Percentiles rank a stretch among this genome's conserved stretches.
Conservation (phyloP, 2,329 filamentous ascomycete species). For the Dichotomopilus funicola region DNA sequence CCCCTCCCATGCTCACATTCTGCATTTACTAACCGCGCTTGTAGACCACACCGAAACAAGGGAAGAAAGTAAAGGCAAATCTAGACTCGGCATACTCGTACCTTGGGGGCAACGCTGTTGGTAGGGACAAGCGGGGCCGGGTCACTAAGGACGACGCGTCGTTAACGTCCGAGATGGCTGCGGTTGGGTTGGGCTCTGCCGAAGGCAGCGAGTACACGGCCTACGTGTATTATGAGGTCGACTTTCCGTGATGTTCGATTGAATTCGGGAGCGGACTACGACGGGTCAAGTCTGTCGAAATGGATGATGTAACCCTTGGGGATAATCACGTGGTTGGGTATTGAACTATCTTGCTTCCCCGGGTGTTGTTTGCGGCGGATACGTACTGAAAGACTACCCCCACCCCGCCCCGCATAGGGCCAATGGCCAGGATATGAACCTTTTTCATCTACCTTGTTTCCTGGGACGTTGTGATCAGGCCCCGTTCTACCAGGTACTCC, state of each 20-base stretch:
- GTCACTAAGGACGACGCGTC: constrained; percentile 83
- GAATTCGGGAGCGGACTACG: not conserved
- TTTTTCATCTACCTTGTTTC: constrained; percentile 18
- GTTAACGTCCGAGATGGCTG: constrained; percentile 75
- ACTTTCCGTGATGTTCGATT: constrained; percentile 47
- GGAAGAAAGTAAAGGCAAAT: constrained; percentile 69
- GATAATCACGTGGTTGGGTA: not conserved
- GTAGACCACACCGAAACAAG: constrained; percentile 75
- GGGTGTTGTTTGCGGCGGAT: too few relatives aligned
- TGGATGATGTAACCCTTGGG: not conserved
- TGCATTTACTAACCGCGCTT: not conserved
- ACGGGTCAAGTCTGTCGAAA: not conserved
- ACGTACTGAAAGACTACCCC: too few relatives aligned
- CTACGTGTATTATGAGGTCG: constrained; percentile 95
- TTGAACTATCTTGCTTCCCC: too few relatives aligned
- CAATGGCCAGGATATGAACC: too few relatives aligned
- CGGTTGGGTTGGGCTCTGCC: constrained; percentile 58
- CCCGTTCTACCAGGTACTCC: constrained; percentile 66
- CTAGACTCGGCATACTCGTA: constrained; percentile 85
- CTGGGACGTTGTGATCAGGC: constrained; percentile 41
- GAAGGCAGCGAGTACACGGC: constrained; percentile 84
- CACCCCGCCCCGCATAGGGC: too few relatives aligned
- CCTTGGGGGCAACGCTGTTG: constrained; percentile 89
- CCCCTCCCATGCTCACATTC: not conserved
- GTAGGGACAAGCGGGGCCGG: constrained; percentile 86